These are phyloP conservation scores for Saccharomyces jurei DNA, from an alignment of 805 yeast genomes.

Conservation along the genomic window DNA sequence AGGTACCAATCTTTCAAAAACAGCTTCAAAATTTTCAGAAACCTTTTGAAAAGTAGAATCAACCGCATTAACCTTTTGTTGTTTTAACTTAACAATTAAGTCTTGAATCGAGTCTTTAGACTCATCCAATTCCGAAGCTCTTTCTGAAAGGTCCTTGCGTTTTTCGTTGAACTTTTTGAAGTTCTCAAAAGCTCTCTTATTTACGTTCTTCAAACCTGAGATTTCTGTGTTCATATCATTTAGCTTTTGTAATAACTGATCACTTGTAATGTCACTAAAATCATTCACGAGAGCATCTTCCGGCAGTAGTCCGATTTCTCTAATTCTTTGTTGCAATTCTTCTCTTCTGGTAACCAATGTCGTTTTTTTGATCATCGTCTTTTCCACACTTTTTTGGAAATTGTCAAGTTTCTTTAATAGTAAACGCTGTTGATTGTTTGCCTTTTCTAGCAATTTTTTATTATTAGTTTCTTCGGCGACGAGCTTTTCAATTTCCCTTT, in stretches of 20 bases:
- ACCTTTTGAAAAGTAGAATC: slow-evolving; percentile 70
- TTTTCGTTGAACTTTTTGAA: slow-evolving; percentile 65
- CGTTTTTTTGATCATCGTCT: slow-evolving; percentile 52
- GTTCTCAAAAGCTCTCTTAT: slow-evolving; percentile 85
- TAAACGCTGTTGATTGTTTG: slow-evolving; percentile 50
- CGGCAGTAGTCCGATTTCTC: slow-evolving; percentile 83
- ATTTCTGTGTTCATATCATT: slow-evolving; percentile 50
- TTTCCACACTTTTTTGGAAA: slow-evolving; percentile 58
- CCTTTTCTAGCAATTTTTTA: slow-evolving; percentile 37
- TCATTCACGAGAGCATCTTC: slow-evolving; percentile 61
- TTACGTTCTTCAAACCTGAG: slow-evolving; percentile 64
- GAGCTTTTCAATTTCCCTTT: slow-evolving; percentile 22
- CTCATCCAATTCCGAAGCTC: slow-evolving; percentile 60
- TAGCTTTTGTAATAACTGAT: slow-evolving; percentile 45
- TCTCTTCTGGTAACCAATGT: slow-evolving; percentile 54
- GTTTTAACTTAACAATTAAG: slow-evolving; percentile 59
- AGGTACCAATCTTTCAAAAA: slow-evolving; percentile 79
- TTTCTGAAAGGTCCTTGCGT: slow-evolving; percentile 51
- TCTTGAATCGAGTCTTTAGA: slow-evolving; percentile 68
- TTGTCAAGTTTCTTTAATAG: slow-evolving; percentile 50
- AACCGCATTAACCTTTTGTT: slow-evolving; percentile 78
- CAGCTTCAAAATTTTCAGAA: slow-evolving; percentile 59
- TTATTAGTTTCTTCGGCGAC: slow-evolving; percentile 26
- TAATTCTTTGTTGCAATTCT: slow-evolving; percentile 61
- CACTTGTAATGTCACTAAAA: slow-evolving; percentile 41